A percentile compares a stretch with the other conserved stretches of the same genome.
Evolutionary conservation across 2,329 filamentous ascomycete species (phyloP).

Genomic region (Curvularia hawaiiensis): DNA sequence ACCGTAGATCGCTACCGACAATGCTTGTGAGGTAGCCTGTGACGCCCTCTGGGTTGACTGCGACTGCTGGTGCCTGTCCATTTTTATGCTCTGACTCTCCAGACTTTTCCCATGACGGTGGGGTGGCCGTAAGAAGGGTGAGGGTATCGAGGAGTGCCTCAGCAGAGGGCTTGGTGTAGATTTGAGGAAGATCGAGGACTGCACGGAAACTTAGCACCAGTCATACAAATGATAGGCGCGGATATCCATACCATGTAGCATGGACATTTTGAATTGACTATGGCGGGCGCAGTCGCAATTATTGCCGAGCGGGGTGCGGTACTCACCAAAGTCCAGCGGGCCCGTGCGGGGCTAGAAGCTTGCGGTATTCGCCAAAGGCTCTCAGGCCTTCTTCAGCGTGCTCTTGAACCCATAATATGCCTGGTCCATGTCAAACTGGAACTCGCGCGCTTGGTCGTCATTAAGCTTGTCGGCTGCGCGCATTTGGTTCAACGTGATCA

Average conservation of each 20-base stretch:
- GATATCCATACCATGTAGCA: constrained; percentile 34
- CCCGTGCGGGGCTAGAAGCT: constrained; percentile 18
- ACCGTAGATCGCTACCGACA: constrained; percentile 68
- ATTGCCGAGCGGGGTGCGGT: constrained; percentile 13
- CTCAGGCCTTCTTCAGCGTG: constrained; percentile 60
- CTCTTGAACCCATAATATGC: constrained; percentile 94
- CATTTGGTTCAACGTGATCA: constrained; percentile 98
- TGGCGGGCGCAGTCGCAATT: constrained; percentile 13
- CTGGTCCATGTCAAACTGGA: constrained; percentile 91
- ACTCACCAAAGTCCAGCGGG: constrained; percentile 21
- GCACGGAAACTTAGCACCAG: constrained; percentile 17
- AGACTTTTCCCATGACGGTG: constrained; percentile 68
- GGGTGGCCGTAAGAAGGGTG: constrained; percentile 67
- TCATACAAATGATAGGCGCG: not conserved
- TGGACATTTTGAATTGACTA: constrained; percentile 27
- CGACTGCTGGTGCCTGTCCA: constrained; percentile 36
- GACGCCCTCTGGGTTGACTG: constrained; percentile 57
- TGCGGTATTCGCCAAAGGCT: not conserved
- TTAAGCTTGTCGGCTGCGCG: constrained; percentile 88
- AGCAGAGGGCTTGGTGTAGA: constrained; percentile 76
- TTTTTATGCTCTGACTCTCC: constrained; percentile 27
- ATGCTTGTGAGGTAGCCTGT: constrained; percentile 72
- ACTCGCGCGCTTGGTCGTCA: constrained; percentile 84
- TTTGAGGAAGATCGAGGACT: constrained; percentile 80
- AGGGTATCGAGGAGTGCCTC: constrained; percentile 68